Evolutionary conservation across 2,329 filamentous ascomycete genomes (phyloP).

Genomic region (Trichoderma gracile): DNA sequence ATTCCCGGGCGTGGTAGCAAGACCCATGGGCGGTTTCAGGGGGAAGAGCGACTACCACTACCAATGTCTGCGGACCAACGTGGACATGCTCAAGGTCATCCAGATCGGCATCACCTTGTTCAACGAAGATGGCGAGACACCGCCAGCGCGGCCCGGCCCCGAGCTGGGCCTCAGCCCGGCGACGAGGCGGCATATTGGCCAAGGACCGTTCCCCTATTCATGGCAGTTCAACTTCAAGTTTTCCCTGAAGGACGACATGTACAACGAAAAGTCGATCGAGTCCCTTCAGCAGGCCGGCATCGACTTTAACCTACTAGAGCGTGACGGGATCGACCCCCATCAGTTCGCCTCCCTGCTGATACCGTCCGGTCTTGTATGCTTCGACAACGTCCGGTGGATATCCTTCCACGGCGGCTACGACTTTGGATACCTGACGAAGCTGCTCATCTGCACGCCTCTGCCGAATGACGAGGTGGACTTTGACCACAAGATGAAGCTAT

Average conservation of each 20-base stretch:
- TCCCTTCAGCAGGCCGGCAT: constrained; percentile 90
- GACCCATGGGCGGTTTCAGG: constrained; percentile 91
- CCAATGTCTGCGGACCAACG: constrained; percentile 94
- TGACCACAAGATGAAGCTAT: constrained; percentile 82
- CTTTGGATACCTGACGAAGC: constrained; percentile 95
- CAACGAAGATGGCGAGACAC: constrained; percentile 84
- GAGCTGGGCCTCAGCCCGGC: constrained; percentile 44
- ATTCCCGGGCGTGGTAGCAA: constrained; percentile 94
- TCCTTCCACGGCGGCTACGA: constrained; percentile 98
- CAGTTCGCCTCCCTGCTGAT: constrained; percentile 89
- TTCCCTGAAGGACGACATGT: constrained; percentile 94
- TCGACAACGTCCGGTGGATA: constrained; percentile 90
- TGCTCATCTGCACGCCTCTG: constrained; percentile 78
- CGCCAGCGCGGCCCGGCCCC: constrained; percentile 65
- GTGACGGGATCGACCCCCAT: constrained; percentile 85
- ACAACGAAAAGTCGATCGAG: constrained; percentile 90
- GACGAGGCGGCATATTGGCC: constrained; percentile 44
- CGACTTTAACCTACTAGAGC: constrained; percentile 80
- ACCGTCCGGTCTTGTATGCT: constrained; percentile 85
- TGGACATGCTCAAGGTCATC: constrained; percentile 96
- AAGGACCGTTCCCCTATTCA: constrained; percentile 71
- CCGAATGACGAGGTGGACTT: constrained; percentile 91
- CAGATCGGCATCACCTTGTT: constrained; percentile 95
- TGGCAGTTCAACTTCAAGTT: constrained; percentile 99
- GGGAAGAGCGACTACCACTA: constrained; percentile 99